These are phyloP conservation scores for Hirschfeldia incana DNA, from an alignment of 345 rosid species.

Conservation along the genomic window DNA sequence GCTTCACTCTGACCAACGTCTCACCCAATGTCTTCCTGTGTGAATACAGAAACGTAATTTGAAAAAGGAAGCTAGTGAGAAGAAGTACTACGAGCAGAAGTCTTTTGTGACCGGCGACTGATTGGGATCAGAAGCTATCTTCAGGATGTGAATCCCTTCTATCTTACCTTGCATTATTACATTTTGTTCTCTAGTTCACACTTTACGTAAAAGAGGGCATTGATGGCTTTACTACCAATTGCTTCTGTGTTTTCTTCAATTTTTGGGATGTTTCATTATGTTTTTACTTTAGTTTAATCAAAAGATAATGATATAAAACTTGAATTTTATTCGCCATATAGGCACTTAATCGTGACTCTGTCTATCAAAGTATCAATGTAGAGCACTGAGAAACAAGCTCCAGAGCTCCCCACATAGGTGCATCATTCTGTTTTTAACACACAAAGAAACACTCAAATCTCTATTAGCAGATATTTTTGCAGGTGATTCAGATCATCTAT, in stretches of 20 bases:
- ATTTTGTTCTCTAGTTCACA: constrained; percentile 28
- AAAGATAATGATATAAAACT: not conserved
- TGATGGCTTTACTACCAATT: constrained; percentile 18
- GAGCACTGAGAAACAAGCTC: constrained; percentile 50
- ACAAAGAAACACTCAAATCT: constrained; percentile 14
- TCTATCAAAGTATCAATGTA: not conserved
- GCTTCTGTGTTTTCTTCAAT: not conserved
- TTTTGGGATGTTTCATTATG: constrained; percentile 4
- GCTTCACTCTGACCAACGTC: constrained; percentile 9
- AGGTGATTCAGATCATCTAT: not conserved
- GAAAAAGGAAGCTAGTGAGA: constrained; percentile 62
- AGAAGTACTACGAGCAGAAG: constrained; percentile 68
- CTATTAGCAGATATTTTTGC: not conserved
- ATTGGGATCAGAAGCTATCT: constrained; percentile 14
- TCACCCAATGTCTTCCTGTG: not conserved
- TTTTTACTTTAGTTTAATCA: not conserved
- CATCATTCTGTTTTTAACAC: constrained; percentile 54
- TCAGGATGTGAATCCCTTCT: not conserved
- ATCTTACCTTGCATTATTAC: constrained; percentile 18
- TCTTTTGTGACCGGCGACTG: constrained; percentile 55
- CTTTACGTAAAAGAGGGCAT: constrained; percentile 17
- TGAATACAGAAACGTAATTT: constrained; percentile 56
- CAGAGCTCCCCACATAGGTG: constrained; percentile 72
- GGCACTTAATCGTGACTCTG: not conserved
- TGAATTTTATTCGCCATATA: not conserved